Evolutionary conservation across 2,329 filamentous ascomycete genomes (phyloP), one percentile per base, ranked within the genome.

Genomic region (Xylariomycetidae sp.): DNA sequence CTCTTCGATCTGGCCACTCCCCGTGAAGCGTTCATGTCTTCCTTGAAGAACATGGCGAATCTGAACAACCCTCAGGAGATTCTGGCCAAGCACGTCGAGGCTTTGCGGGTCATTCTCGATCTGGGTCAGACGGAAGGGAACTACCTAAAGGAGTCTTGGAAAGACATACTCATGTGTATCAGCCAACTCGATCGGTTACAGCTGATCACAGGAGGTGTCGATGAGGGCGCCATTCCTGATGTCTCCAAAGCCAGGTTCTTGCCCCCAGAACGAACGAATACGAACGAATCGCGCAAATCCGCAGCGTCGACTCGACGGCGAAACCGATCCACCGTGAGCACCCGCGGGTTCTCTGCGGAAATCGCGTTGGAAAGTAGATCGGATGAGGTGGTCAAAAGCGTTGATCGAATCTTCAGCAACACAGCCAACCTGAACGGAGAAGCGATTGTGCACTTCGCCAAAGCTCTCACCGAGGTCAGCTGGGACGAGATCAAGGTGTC

Each of bases 401-500:
- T 98, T 4, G 93, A 98, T 59, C 77, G 87, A 24, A 96, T 98
- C 50, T 98, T 98, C 55, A 94, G 88, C 29, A 95, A 93, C 54
- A 96, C 92, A 0, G 90, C 89, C 7, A 89, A 93, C 48, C 72
- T 98, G 3, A 89, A 85, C 4, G 89, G 89, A 38, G 88, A 95
- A 46, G 89, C 90, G 3, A 98, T 98, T 51, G 85, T 96, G 2
- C 82, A 94, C 57, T 98, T 98, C 57, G 90, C 95, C 31, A 80
- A 81, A 35, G 89, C 92, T 0, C 64, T 98, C 38, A 94, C 86
- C 6, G 88, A 95, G 56, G 90, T 98, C 45, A 96, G 90, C 60
- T 96, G 92, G 92, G 90, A 96, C 53, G 92, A 98, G 60, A 98
- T 98, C 53, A 90, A 93, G 56, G 94, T 92, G 4, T 96, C 92